Conservation (phyloP, 768 basidiomycete species). For the Amanita rimosa region DNA sequence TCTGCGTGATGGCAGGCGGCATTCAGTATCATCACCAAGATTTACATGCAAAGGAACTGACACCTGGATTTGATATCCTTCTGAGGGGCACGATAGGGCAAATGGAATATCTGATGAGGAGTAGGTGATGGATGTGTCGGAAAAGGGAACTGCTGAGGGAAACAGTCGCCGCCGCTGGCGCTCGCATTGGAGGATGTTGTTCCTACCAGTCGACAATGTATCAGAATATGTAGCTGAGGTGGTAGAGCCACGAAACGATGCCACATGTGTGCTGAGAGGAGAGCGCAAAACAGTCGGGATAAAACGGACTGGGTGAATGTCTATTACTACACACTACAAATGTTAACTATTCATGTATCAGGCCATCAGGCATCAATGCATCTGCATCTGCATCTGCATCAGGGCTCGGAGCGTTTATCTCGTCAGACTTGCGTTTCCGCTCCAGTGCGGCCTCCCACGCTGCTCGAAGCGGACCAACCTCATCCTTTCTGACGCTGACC, state of each 20-base stretch:
- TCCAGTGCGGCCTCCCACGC: constrained; percentile 34
- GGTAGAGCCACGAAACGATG: constrained; percentile 2
- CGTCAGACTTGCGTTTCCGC: not conserved
- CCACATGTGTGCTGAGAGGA: not conserved
- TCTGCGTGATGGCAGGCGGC: constrained; percentile 26
- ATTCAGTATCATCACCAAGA: not conserved
- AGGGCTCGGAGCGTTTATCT: not conserved
- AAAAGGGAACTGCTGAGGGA: constrained; percentile 26
- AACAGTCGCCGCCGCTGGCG: no score
- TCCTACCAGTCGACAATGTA: constrained; percentile 2
- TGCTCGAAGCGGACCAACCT: constrained; percentile 41
- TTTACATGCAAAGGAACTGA: constrained; percentile 20
- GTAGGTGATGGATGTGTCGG: constrained; percentile 43
- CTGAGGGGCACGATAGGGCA: constrained; percentile 41
- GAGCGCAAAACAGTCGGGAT: not conserved
- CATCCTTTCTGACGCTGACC: constrained; percentile 43
- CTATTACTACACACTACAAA: not conserved
- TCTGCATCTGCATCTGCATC: no score
- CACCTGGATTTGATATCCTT: constrained; percentile 58
- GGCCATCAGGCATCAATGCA: no score
- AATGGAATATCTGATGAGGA: constrained; percentile 66
- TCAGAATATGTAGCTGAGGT: constrained; percentile 1
- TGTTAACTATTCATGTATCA: no score
- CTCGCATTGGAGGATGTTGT: not conserved
- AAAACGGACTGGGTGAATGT: not conserved